Conservation (phyloP, 2,329 filamentous ascomycete genomes). For the Fusarium sp. region DNA sequence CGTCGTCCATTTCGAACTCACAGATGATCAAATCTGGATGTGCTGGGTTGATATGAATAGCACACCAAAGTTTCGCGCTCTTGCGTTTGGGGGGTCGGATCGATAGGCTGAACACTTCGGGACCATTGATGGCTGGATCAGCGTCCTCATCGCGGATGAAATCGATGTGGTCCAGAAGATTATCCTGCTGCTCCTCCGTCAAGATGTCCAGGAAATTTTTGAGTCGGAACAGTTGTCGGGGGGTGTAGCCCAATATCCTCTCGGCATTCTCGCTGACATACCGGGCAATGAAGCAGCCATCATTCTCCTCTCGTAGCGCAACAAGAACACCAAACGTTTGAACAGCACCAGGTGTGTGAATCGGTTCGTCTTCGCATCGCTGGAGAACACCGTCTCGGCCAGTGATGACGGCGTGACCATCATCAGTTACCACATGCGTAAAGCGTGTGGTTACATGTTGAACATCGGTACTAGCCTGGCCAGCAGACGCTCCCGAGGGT, state of each 20-base stretch:
- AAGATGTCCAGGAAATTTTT: constrained; percentile 83
- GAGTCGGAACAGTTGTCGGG: constrained; percentile 75
- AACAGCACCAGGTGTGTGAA: constrained; percentile 82
- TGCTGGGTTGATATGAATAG: constrained; percentile 75
- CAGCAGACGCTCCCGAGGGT: constrained; percentile 31
- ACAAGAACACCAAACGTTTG: constrained; percentile 82
- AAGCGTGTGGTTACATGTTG: constrained; percentile 74
- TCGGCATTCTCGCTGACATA: constrained; percentile 84
- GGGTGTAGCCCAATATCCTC: constrained; percentile 76
- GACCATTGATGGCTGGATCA: constrained; percentile 76
- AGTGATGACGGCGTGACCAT: constrained; percentile 83
- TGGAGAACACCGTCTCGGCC: constrained; percentile 77
- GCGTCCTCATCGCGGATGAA: constrained; percentile 85
- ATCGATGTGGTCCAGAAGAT: constrained; percentile 83
- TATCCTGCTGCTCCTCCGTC: constrained; percentile 82
- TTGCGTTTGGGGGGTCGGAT: constrained; percentile 66
- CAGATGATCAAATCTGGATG: constrained; percentile 79
- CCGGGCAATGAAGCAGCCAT: constrained; percentile 72
- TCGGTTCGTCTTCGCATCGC: constrained; percentile 88
- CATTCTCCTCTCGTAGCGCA: constrained; percentile 73
- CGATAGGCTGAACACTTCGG: constrained; percentile 83
- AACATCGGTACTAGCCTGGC: constrained; percentile 48
- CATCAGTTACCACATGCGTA: constrained; percentile 76
- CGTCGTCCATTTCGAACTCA: constrained; percentile 88
- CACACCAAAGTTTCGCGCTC: constrained; percentile 81